phyloP scores from a whole-genome alignment of 805 yeast species.

The Starmerella sirachaensis region DNA sequence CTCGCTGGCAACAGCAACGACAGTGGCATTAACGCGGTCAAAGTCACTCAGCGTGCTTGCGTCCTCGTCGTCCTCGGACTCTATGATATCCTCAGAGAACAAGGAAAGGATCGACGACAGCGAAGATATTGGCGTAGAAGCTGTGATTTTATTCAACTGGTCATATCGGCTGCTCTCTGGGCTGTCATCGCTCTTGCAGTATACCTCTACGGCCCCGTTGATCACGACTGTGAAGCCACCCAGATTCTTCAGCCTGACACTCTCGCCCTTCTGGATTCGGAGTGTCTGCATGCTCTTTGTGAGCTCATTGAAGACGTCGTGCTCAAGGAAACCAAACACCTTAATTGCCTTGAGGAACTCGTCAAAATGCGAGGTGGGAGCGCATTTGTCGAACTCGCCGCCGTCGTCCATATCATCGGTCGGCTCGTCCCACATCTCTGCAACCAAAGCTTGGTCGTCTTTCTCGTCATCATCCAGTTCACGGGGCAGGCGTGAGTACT shows the following conservation, averaged over 20 bases:
- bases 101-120: conserved; percentile 66
- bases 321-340: conserved; percentile 85
- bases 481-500: conserved; percentile 46
- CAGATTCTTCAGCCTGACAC: conserved; percentile 57
- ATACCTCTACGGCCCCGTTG: conserved; percentile 74
- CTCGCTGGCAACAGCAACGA: conserved; percentile 63
- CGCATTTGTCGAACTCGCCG: conserved; percentile 31
- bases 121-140: conserved; percentile 78
- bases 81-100: conserved; percentile 40
- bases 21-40: conserved; percentile 24
- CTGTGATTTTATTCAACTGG: conserved; percentile 62
- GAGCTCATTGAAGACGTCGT: conserved; percentile 81
- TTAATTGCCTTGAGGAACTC: conserved; percentile 84
- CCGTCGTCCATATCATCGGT: conserved; percentile 23
- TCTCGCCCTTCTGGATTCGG: conserved; percentile 64
- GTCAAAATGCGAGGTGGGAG: conserved; percentile 60
- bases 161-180: conserved; percentile 65
- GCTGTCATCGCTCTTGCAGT: conserved; percentile 29
- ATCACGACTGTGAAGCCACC: conserved; percentile 86
- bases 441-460: conserved; percentile 31
- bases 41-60: conserved; percentile 16
- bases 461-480: conserved; percentile 26
- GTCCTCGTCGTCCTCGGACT: conserved; percentile 3
- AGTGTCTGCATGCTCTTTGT: conserved; percentile 88
- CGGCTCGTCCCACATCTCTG: conserved; percentile 34